Evolutionary conservation across 768 basidiomycete genomes (phyloP).

Genomic region (Macrolepiota fuliginosa): DNA sequence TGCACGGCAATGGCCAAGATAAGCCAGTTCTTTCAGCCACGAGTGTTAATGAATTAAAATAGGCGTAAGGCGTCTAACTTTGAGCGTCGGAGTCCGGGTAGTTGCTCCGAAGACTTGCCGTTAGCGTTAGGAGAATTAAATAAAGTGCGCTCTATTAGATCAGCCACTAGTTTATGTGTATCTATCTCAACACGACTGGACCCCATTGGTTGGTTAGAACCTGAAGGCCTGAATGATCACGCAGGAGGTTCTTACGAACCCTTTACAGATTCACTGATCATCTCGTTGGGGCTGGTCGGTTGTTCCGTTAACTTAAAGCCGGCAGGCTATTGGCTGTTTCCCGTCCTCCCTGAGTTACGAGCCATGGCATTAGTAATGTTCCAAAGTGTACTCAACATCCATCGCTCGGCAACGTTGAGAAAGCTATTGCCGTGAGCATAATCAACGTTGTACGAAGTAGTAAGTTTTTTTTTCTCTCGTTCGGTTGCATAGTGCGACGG

Average conservation of each 20-base stretch:
- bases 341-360: not conserved
- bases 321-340: not conserved
- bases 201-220: too few relatives aligned
- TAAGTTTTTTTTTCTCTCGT: not conserved
- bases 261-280: not conserved
- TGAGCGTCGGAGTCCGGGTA: not conserved
- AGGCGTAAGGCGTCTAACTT: not conserved
- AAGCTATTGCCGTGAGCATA: not conserved
- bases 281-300: not conserved
- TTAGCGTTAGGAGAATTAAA: not conserved
- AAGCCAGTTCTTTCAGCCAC: not conserved
- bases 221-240: too few relatives aligned
- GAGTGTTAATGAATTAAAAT: not conserved
- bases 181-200: not conserved
- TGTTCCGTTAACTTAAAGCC: not conserved
- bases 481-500: not conserved
- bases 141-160: not conserved
- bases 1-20: not conserved
- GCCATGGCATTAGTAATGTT: too few relatives aligned
- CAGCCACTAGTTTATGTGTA: not conserved
- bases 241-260: not conserved
- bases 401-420: not conserved
- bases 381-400: not conserved
- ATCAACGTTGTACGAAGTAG: not conserved
- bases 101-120: not conserved